Conservation (phyloP, 179 eudicot species). For the Beta corolliflora region DNA sequence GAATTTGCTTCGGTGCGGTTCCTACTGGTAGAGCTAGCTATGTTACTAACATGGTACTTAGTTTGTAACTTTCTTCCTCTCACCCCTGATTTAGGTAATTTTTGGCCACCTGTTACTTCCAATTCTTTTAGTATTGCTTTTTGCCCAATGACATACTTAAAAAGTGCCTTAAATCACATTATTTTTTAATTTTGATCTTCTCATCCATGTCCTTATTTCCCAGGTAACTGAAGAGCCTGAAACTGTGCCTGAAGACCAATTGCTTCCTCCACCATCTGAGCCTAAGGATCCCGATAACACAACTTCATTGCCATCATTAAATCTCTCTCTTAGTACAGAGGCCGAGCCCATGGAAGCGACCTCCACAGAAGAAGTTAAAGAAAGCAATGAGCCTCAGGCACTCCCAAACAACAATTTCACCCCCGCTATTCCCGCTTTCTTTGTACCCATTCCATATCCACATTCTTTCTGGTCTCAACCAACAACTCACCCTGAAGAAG, state of each 20-base stretch:
- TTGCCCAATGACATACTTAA: neutral
- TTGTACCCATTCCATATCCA: constrained; percentile 51
- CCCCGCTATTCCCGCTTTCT: constrained; percentile 44
- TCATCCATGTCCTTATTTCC: constrained; percentile 10
- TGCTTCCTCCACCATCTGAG: constrained; percentile 39
- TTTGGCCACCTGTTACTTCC: too few species aligned
- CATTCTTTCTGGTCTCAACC: constrained; percentile 52
- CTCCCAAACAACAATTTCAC: constrained; percentile 25
- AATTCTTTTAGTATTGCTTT: neutral
- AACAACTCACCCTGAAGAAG: constrained; percentile 37
- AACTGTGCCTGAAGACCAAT: constrained; percentile 49
- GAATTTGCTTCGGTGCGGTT: neutral
- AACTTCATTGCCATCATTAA: constrained; percentile 46
- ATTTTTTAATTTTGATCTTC: neutral
- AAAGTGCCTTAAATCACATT: neutral
- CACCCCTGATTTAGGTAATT: too few species aligned
- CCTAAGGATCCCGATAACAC: constrained; percentile 35
- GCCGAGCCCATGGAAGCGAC: constrained; percentile 61
- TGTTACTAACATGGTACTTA: too few species aligned
- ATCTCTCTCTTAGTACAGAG: constrained; percentile 62
- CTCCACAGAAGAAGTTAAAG: constrained; percentile 43
- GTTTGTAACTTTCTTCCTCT: too few species aligned
- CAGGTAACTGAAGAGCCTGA: constrained; percentile 55
- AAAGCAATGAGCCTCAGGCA: constrained; percentile 14
- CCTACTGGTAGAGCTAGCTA: too few species aligned